Evolutionary conservation across 2,329 filamentous ascomycete species (phyloP), one percentile per base, ranked within the genome.

Genomic region (Fusarium guadeloupense): DNA sequence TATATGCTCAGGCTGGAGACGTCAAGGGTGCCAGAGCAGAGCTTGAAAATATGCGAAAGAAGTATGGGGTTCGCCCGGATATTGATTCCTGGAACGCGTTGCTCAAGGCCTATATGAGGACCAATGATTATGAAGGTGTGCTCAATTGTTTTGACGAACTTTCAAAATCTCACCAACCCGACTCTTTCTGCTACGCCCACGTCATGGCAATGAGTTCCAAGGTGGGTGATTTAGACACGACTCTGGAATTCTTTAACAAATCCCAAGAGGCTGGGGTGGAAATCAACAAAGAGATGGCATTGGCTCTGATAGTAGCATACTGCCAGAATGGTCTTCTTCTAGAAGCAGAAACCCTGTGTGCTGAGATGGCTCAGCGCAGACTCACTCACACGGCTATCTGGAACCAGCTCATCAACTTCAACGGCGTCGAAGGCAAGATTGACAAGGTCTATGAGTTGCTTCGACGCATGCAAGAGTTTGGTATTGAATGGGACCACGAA

Each of bases 321-420:
- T 87, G 88, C 35, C 69, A 68, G 47, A 78, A 78, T 39, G 71
- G 73, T 9, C 69, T 72, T 3, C 59, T 77, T 8, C 28, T 64
- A 14, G 77, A 78, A 31, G 78, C 77, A 0, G 71, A 77, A 53
- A 67, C 63, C n/a, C 69, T 79, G 21, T 77, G 74, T 38, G 45
- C 83, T 42, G 82, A 83, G 38, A 82, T 86, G 26, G 78, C 87
- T 19, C 74, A 75, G 12, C 78, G 81, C 58, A 76, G 80, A 16
- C 81, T 85, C 2, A 78, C 81, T 2, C 76, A 74, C 19, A 87
- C 87, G 3, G 78, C 81, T 26, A 85, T 92, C 70, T 97, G 91
- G 91, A 97, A 97, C 70, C 81, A 86, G 47, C 76, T 97, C 26
- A 78, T 97, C 5, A 81, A 83, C 51, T 85, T 89, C 57, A 83